Conservation (phyloP, 78 protist genomes). For the Capsaspora owczarzaki region DNA sequence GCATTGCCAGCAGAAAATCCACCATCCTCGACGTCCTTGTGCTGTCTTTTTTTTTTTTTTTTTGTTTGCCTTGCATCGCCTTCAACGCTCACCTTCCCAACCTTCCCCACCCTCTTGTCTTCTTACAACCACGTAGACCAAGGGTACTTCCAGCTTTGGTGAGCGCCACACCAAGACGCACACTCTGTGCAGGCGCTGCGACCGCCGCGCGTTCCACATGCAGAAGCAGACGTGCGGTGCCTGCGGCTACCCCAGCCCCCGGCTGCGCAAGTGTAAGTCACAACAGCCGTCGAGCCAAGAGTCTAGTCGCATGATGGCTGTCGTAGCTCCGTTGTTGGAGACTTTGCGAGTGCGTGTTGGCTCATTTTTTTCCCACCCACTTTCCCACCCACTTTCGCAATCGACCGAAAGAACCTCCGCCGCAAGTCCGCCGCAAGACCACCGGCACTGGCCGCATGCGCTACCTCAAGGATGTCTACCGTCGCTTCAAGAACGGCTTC, state of each 20-base stretch:
- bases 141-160: constrained; percentile 94
- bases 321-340: too few relatives aligned
- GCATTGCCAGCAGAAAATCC: too few relatives aligned
- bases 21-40: not conserved
- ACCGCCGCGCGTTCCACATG: constrained; percentile 79
- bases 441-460: constrained; percentile 98
- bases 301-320: too few relatives aligned
- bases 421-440: constrained; percentile 92
- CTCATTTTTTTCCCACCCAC: too few relatives aligned
- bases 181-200: constrained; percentile 95
- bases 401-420: too few relatives aligned
- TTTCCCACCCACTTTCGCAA: too few relatives aligned
- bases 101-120: too few relatives aligned
- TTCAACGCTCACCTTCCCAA: too few relatives aligned
- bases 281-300: too few relatives aligned
- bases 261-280: constrained; percentile 50
- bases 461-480: constrained; percentile 67
- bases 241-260: constrained; percentile 95
- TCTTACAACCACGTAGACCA: constrained; percentile 51
- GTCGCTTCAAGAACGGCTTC: constrained; percentile 84
- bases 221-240: constrained; percentile 89
- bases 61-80: not conserved
- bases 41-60: not conserved
- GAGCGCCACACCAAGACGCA: constrained; percentile 91
- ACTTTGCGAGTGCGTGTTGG: too few relatives aligned